A percentile compares a stretch with the other conserved stretches of the same genome.
Evolutionary conservation across 2,329 filamentous ascomycete species (phyloP).

Genomic region (Monilinia fructicola): DNA sequence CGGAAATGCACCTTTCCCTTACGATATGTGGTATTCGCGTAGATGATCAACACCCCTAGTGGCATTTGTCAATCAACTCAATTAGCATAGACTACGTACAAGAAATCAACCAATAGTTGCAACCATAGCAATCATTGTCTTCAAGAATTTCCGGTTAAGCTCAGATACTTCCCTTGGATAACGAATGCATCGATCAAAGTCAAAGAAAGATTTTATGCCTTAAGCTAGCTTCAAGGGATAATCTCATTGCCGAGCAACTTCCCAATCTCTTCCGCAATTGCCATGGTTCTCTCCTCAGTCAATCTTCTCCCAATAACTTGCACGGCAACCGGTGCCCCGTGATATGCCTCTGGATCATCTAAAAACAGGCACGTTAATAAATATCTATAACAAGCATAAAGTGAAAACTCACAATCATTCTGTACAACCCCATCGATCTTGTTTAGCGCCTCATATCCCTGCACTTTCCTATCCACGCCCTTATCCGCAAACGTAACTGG

Average conservation of each 20-base stretch:
- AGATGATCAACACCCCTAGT: too few relatives aligned
- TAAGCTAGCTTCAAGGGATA: constrained; percentile 24
- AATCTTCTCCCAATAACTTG: constrained; percentile 36
- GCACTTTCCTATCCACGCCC: constrained; percentile 38
- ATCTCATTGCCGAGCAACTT: constrained; percentile 40
- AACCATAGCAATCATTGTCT: not conserved
- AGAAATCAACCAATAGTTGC: too few relatives aligned
- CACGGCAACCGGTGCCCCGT: constrained; percentile 36
- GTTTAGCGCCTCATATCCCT: constrained; percentile 29
- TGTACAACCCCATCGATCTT: constrained; percentile 34
- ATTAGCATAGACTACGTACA: too few relatives aligned
- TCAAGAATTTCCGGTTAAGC: not conserved
- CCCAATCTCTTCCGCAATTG: constrained; percentile 42
- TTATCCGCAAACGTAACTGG: constrained; percentile 47
- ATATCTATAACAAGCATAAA: too few relatives aligned
- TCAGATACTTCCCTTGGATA: not conserved
- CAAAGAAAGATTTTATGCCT: not conserved
- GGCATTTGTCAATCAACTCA: too few relatives aligned
- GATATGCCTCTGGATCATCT: constrained; percentile 36
- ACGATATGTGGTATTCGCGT: too few relatives aligned
- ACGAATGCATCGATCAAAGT: not conserved
- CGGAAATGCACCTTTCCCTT: too few relatives aligned
- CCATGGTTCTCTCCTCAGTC: constrained; percentile 39
- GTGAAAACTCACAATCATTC: constrained; percentile 33
- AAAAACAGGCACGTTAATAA: constrained; percentile 22